Base-by-base conservation (phyloP, 2,329 filamentous ascomycete species). In the Talaromyces sp. region DNA sequence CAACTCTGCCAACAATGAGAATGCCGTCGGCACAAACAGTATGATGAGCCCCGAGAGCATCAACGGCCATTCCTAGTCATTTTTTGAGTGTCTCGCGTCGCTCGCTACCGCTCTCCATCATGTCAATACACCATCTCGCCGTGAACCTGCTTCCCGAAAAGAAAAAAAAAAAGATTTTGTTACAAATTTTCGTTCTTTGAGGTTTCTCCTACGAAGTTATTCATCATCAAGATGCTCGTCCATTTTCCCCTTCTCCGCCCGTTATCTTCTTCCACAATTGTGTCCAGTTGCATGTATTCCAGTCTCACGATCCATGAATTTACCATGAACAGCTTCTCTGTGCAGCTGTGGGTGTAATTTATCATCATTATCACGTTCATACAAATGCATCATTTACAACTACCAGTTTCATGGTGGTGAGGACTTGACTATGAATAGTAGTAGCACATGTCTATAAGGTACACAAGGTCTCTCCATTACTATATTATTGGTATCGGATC, bases 31-130 rank as follows among this genome's bases (percentile, higher is more conserved):
- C 19, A 87, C 87, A 37, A 61, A 33, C 41, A 89, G 89, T 22
- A 92, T 94, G 87, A 92, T 94, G 83, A 95, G 91, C 74, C 92
- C 92, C 3, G 88, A 94, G 79, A 93, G 91, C 76, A 87, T 92
- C 69, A 84, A 85, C 76, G 80, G 73, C 65, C 81, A 76, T 69
- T 68, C 62, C 65, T 67, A 37, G n/a, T 43, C 35, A 52, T 62
- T 24, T 27, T 57, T 66, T 37, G 62, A 47, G 65, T 64, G 33
- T 41, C 48, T 62, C 57, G 33, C 31, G 13, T 22, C 54, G 33
- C 54, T 43, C 37, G 22, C n/a, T 65, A 43, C 58, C 31, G 57
- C 47, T 58, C 35, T 60, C 52, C 33, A 67, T 69, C 54, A 19
- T n/a, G 24, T 33, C 43, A 35, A 35, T 14, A 57, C 45, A 39